A percentile compares a stretch with the other conserved stretches of the same genome.
These are phyloP conservation scores for Ceratocystis lukuohia DNA, from an alignment of 2,329 filamentous ascomycete genomes.

Conservation along the genomic window DNA sequence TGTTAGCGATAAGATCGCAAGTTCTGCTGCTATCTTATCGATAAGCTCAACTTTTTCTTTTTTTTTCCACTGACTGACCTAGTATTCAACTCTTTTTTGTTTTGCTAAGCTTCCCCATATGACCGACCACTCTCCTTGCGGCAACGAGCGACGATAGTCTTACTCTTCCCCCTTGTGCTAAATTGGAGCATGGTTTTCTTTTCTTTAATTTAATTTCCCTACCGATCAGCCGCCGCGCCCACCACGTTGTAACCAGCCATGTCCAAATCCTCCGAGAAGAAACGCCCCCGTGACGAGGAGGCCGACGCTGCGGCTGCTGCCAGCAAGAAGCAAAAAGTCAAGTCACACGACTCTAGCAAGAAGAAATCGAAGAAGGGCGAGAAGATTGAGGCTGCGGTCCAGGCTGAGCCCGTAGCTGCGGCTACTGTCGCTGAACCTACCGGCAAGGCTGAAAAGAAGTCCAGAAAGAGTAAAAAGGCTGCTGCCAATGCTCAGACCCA, in stretches of 20 bases:
- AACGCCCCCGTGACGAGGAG: constrained; percentile 35
- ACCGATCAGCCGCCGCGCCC: not conserved
- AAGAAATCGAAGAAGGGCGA: constrained; percentile 20
- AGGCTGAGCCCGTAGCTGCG: constrained; percentile 16
- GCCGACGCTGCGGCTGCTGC: constrained; percentile 27
- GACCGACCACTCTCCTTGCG: not conserved
- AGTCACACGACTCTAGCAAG: constrained; percentile 30
- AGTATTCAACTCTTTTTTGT: not conserved
- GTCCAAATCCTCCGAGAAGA: constrained; percentile 29
- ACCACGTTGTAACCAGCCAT: not conserved
- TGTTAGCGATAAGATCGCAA: not conserved
- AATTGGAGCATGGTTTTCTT: not conserved
- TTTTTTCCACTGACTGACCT: not conserved
- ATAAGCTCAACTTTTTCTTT: constrained; percentile 9
- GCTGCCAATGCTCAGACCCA: constrained; percentile 22
- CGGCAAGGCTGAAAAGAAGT: constrained; percentile 14
- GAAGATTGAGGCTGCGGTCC: constrained; percentile 14
- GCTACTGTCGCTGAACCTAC: not conserved
- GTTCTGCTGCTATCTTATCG: not conserved
- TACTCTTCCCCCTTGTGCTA: not conserved
- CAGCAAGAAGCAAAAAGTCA: constrained; percentile 38
- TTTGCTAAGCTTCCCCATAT: not conserved
- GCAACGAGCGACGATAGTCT: not conserved
- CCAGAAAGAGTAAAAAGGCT: constrained; percentile 25
- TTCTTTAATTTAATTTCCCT: not conserved